These are phyloP conservation scores for Akebia trifoliata DNA, from an alignment of 164 flowering plant genomes.

Conservation along the genomic window DNA sequence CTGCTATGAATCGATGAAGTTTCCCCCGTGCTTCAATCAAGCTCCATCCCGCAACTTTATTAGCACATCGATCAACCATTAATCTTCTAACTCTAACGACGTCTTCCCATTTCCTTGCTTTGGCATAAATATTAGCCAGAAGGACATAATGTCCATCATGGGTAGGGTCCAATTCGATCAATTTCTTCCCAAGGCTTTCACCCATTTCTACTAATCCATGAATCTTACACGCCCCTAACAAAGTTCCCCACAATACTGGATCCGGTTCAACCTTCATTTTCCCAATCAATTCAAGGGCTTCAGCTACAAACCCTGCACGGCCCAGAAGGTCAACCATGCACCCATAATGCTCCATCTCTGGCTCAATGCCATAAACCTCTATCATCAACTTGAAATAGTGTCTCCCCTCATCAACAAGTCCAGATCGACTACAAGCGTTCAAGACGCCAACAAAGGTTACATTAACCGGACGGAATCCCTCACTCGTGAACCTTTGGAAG, in stretches of 20 bases:
- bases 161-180: slow-evolving; percentile 36
- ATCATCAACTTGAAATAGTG: slow-evolving; percentile 38
- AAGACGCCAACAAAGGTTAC: slow-evolving; percentile 47
- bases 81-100: slow-evolving; percentile 47
- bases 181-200: slow-evolving; percentile 36
- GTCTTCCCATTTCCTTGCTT: slow-evolving; percentile 58
- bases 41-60: slow-evolving; percentile 61
- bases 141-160: slow-evolving; percentile 49
- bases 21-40: slow-evolving; percentile 51
- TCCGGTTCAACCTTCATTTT: slow-evolving; percentile 33
- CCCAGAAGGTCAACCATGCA: slow-evolving; percentile 58
- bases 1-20: slow-evolving; percentile 52
- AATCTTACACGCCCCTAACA: slow-evolving; percentile 43
- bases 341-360: slow-evolving; percentile 58
- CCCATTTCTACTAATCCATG: slow-evolving; percentile 43
- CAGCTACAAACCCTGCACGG: slow-evolving; percentile 42
- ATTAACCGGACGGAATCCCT: slow-evolving; percentile 29
- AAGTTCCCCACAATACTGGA: slow-evolving; percentile 48
- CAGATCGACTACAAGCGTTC: slow-evolving; percentile 47
- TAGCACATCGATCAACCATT: slow-evolving; percentile 58
- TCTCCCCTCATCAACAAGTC: slow-evolving; percentile 39
- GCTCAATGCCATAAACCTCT: slow-evolving; percentile 30
- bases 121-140: slow-evolving; percentile 56
- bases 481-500: slow-evolving; percentile 26
- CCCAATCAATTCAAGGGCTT: slow-evolving; percentile 38